These are phyloP conservation scores for Sugiyamaella xylanicola DNA, from an alignment of 1,139 yeast species.

Conservation along the genomic window DNA sequence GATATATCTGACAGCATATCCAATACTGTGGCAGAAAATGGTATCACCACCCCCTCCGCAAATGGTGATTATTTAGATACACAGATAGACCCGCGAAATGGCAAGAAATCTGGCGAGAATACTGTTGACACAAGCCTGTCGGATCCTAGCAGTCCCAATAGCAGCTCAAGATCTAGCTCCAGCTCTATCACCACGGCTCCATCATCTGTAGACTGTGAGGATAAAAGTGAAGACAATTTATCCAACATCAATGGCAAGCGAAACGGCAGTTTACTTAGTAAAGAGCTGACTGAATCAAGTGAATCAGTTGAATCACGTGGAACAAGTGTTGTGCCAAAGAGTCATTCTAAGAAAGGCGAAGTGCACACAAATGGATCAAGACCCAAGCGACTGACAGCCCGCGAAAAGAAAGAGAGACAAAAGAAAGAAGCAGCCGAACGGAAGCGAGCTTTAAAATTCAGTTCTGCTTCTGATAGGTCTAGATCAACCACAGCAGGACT, in stretches of 20 bases:
- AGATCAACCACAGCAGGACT: constrained; percentile 8
- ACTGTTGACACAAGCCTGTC: constrained; percentile 2
- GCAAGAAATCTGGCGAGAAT: too few relatives aligned
- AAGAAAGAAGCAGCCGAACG: constrained; percentile 38
- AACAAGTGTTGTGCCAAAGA: neutral
- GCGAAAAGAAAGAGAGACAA: constrained; percentile 40
- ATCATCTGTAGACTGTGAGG: neutral
- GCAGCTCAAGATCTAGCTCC: neutral
- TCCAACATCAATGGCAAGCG: constrained; percentile 3
- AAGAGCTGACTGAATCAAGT: neutral
- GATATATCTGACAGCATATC: too few relatives aligned
- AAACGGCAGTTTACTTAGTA: neutral
- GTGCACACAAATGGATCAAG: neutral
- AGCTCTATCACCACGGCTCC: neutral
- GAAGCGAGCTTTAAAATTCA: constrained; percentile 13
- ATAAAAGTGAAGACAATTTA: neutral
- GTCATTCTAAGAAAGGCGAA: neutral
- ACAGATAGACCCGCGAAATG: too few relatives aligned
- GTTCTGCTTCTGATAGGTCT: constrained; percentile 9
- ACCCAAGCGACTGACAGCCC: constrained; percentile 31
- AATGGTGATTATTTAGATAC: too few relatives aligned
- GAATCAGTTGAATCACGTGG: neutral
- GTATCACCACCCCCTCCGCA: too few relatives aligned
- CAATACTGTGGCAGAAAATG: too few relatives aligned
- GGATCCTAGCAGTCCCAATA: neutral